Percentiles rank a stretch among this genome's conserved stretches.
These are phyloP conservation scores for Nematocida parisii DNA, from an alignment of 371 early-diverging fungal species.

Conservation along the genomic window DNA sequence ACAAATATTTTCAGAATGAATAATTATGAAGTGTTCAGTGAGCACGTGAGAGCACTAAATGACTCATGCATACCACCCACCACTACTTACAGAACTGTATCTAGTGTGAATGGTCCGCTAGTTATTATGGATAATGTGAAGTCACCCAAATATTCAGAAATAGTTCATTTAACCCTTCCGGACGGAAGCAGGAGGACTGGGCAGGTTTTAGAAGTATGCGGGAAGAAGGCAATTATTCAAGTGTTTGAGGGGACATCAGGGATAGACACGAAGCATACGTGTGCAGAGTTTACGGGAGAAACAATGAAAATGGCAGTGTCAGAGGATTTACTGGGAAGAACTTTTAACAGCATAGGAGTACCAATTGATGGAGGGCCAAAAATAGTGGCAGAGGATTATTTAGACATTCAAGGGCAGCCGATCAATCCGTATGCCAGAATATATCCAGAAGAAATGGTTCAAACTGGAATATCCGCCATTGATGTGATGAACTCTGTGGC, in stretches of 20 bases:
- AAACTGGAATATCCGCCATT: slow-evolving; percentile 98
- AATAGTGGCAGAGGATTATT: slow-evolving; percentile 94
- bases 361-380: slow-evolving; percentile 96
- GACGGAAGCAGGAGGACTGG: slow-evolving; percentile 91
- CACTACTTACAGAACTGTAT: slow-evolving; percentile 81
- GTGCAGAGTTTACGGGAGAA: slow-evolving; percentile 93
- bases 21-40: slow-evolving; percentile 35
- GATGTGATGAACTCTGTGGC: slow-evolving; percentile 99
- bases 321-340: slow-evolving; percentile 97
- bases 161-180: slow-evolving; percentile 90
- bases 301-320: slow-evolving; percentile 92
- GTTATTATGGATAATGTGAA: slow-evolving; percentile 97
- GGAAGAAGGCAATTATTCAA: slow-evolving; percentile 95
- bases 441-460: slow-evolving; percentile 99
- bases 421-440: slow-evolving; percentile 97
- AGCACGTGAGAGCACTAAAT: slow-evolving; percentile 49
- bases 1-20: slow-evolving; percentile 26
- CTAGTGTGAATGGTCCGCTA: slow-evolving; percentile 97
- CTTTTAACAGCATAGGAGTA: slow-evolving; percentile 98
- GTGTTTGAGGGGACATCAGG: slow-evolving; percentile 99
- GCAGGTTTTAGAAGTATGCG: slow-evolving; percentile 95
- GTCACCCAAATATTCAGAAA: slow-evolving; percentile 93
- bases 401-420: slow-evolving; percentile 91
- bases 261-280: slow-evolving; percentile 90
- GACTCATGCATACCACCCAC: slow-evolving; percentile 14